A percentile compares a stretch with the other conserved stretches of the same genome.
Conservation (phyloP, 2,329 filamentous ascomycete genomes). For the Intubia oerlemansii region DNA sequence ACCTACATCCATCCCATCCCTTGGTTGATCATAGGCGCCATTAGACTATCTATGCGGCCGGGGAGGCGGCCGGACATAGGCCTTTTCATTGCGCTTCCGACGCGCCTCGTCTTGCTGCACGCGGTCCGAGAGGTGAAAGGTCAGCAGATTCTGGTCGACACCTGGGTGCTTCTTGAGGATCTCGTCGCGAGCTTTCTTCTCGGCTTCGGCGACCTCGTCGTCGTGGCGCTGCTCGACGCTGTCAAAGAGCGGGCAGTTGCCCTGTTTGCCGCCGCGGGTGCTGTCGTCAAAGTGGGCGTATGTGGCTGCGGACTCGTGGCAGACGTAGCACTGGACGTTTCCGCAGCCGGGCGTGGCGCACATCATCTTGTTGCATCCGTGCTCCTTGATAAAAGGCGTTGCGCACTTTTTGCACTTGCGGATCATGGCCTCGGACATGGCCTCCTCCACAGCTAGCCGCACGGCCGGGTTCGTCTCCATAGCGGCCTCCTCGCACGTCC, state of each 20-base stretch:
- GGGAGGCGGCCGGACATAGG: background rate
- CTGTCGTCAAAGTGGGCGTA: slow-evolving; percentile 51
- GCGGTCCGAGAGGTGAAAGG: slow-evolving; percentile 34
- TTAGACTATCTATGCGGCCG: too few relatives aligned
- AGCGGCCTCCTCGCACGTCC: slow-evolving; percentile 45
- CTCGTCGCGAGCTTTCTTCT: slow-evolving; percentile 31
- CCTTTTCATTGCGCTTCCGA: slow-evolving; percentile 6
- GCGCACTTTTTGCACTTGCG: slow-evolving; percentile 50
- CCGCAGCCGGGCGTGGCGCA: slow-evolving; percentile 35
- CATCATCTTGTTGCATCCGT: slow-evolving; percentile 68
- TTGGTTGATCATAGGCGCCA: too few relatives aligned
- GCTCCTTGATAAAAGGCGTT: slow-evolving; percentile 59
- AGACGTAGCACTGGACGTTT: slow-evolving; percentile 47
- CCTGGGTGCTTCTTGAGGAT: slow-evolving; percentile 37
- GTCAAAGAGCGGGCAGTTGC: slow-evolving; percentile 50
- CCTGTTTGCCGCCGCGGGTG: slow-evolving; percentile 21
- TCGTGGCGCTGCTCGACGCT: slow-evolving; percentile 36
- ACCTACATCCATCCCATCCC: too few relatives aligned
- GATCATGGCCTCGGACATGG: slow-evolving; percentile 62
- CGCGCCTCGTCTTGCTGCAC: slow-evolving; percentile 22
- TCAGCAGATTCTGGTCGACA: slow-evolving; percentile 32
- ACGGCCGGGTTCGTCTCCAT: slow-evolving; percentile 35
- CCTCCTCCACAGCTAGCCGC: slow-evolving; percentile 56
- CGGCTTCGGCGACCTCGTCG: slow-evolving; percentile 39
- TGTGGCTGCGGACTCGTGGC: slow-evolving; percentile 39